These are phyloP conservation scores for Trichaptum fuscoviolaceum DNA, from an alignment of 768 basidiomycete genomes.

Conservation along the genomic window DNA sequence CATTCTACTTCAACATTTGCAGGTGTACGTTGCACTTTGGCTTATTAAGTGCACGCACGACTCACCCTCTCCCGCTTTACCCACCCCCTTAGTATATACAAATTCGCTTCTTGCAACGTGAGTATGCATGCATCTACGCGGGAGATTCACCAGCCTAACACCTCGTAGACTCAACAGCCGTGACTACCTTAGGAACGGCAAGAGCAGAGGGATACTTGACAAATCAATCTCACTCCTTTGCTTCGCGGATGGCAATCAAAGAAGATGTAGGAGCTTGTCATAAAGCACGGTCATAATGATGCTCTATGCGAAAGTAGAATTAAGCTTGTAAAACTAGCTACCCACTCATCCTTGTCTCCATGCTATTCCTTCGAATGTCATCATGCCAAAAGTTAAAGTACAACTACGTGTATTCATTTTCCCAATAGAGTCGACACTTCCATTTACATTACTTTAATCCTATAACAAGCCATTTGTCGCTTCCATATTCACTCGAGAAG, in stretches of 20 bases:
- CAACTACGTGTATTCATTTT: too few relatives aligned
- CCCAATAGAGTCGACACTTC: too few relatives aligned
- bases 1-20: background rate
- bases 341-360: background rate
- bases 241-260: background rate
- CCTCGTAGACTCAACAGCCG: background rate
- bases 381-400: too few relatives aligned
- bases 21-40: background rate
- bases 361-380: too few relatives aligned
- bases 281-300: too few relatives aligned
- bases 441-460: too few relatives aligned
- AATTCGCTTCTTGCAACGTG: background rate
- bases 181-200: background rate
- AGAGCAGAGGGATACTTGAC: background rate
- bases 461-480: too few relatives aligned
- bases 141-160: background rate
- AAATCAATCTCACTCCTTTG: background rate
- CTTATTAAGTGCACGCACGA: too few relatives aligned
- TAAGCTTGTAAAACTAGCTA: background rate
- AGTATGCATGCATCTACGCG: background rate
- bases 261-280: background rate
- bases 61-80: too few relatives aligned
- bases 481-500: conserved; percentile 8
- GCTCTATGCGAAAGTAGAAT: too few relatives aligned
- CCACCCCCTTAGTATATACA: background rate